These are phyloP conservation scores for Bothriochloa decipiens DNA, from an alignment of 176 grass and related monocot species.

Conservation along the genomic window DNA sequence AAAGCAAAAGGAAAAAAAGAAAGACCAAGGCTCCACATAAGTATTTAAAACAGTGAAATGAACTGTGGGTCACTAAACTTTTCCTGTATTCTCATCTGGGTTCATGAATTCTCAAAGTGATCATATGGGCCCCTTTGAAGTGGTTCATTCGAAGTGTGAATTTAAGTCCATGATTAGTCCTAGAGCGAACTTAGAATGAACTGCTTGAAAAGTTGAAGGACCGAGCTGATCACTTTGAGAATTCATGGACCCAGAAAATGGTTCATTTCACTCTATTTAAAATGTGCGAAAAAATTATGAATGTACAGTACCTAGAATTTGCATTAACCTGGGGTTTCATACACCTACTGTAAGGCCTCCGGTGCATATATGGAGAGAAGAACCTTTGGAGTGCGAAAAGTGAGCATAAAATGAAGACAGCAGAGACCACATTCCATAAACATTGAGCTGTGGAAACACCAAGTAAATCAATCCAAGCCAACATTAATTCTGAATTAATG, in stretches of 20 bases:
- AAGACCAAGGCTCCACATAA: background rate
- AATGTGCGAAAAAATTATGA: background rate
- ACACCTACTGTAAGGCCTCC: slow-evolving; percentile 53
- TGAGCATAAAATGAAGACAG: slow-evolving; percentile 49
- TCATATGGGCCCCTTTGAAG: background rate
- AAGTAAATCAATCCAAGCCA: slow-evolving; percentile 55
- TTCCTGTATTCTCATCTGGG: background rate
- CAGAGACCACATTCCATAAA: slow-evolving; percentile 31
- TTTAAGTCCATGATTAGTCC: background rate
- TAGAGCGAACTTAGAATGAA: background rate
- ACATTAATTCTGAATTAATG: slow-evolving; percentile 22
- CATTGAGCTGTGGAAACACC: slow-evolving; percentile 64
- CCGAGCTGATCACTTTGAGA: background rate
- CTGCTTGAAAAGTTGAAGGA: background rate
- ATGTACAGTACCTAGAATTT: slow-evolving; percentile 8
- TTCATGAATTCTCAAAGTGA: background rate
- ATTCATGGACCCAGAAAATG: background rate
- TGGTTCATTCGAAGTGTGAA: background rate
- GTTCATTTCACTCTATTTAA: background rate
- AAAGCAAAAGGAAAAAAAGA: background rate
- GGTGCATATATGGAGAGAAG: slow-evolving; percentile 75
- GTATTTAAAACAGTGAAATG: background rate
- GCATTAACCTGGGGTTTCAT: slow-evolving; percentile 3
- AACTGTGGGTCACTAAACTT: background rate
- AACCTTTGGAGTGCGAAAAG: slow-evolving; percentile 57